A percentile compares a stretch with the other conserved stretches of the same genome.
Evolutionary conservation across 371 early-diverging fungal genomes (phyloP).

Genomic region (Mucor saturninus): DNA sequence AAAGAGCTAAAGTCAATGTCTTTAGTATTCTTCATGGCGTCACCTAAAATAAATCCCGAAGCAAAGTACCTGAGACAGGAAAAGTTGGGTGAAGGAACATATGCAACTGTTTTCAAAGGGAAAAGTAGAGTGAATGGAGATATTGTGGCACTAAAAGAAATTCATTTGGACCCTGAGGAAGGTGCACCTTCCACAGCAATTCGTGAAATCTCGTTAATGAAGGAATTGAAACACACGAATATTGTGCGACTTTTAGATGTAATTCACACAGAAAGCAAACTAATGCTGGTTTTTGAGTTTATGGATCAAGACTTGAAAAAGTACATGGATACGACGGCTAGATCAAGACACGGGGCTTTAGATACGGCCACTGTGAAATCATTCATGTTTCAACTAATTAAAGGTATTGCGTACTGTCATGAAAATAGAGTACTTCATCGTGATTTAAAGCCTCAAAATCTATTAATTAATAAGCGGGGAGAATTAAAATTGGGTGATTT

Average conservation of each 20-base stretch:
- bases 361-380: conserved; percentile 70
- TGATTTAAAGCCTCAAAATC: conserved; percentile 96
- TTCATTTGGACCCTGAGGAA: conserved; percentile 90
- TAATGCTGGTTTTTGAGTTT: conserved; percentile 98
- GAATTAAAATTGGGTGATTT: conserved; percentile 94
- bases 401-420: conserved; percentile 94
- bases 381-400: conserved; percentile 87
- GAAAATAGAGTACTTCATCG: conserved; percentile 94
- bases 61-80: conserved; percentile 80
- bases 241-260: conserved; percentile 95
- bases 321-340: conserved; percentile 84
- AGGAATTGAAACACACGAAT: conserved; percentile 89
- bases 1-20: neutral
- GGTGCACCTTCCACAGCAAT: conserved; percentile 96
- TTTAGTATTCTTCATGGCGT: conserved; percentile 17
- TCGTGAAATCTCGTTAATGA: conserved; percentile 95
- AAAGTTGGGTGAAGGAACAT: conserved; percentile 98
- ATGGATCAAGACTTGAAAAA: conserved; percentile 98
- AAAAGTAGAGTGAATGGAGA: conserved; percentile 83
- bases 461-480: conserved; percentile 86
- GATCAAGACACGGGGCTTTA: conserved; percentile 67
- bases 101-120: conserved; percentile 99
- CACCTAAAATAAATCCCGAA: conserved; percentile 34
- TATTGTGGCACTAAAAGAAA: conserved; percentile 97
- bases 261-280: conserved; percentile 96